A percentile compares a stretch with the other conserved stretches of the same genome.
Conservation (phyloP, 306 rosid species). For the Trichosanthes truncata region DNA sequence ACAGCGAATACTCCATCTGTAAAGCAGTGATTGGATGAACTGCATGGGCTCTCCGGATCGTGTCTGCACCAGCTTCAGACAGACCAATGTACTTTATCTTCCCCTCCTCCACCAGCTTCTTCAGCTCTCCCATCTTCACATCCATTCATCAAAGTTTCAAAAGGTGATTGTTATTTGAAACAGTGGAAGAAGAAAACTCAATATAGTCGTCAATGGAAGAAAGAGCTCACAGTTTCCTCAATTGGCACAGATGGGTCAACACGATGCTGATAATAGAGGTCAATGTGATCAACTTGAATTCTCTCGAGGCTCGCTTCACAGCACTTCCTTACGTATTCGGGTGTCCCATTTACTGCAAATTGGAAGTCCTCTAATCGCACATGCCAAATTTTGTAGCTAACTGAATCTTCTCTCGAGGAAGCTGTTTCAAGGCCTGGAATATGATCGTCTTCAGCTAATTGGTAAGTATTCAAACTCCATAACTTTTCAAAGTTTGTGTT, state of each 20-base stretch:
- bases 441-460: background rate
- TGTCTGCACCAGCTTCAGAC: conserved; percentile 64
- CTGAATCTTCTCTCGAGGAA: conserved; percentile 54
- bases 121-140: conserved; percentile 54
- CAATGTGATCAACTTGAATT: conserved; percentile 59
- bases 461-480: background rate
- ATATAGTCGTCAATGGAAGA: background rate
- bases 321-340: conserved; percentile 53
- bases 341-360: conserved; percentile 42
- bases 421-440: conserved; percentile 49
- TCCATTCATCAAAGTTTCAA: background rate
- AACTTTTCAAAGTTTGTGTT: background rate
- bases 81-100: conserved; percentile 54
- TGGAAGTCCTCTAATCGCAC: conserved; percentile 7
- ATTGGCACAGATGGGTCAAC: conserved; percentile 61
- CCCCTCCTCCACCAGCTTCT: conserved; percentile 70
- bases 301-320: conserved; percentile 65
- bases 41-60: conserved; percentile 70
- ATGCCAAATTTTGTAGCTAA: conserved; percentile 61
- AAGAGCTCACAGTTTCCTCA: conserved; percentile 60
- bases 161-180: background rate
- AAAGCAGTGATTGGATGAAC: conserved; percentile 68
- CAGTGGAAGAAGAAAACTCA: background rate
- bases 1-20: conserved; percentile 76
- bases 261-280: conserved; percentile 75